Conservation (phyloP, 2,329 filamentous ascomycete genomes). For the Fusarium odoratissimum region DNA sequence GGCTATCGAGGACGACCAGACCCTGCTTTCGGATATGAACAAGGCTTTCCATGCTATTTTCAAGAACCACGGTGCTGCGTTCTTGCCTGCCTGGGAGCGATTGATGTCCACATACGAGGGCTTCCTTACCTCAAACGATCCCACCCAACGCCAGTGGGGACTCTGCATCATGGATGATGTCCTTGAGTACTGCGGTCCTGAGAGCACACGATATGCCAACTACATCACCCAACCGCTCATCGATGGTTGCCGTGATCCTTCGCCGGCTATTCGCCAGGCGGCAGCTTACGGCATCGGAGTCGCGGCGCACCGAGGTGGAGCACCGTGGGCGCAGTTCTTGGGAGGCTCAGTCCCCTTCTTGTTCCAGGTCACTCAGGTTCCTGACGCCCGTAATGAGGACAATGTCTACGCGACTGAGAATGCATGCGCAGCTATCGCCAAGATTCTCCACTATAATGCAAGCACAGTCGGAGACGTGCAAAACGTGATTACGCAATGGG, state of each 20-base stretch:
- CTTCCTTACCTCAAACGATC: conserved; percentile 83
- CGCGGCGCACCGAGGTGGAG: conserved; percentile 90
- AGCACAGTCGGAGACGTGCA: conserved; percentile 80
- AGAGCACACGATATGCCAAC: conserved; percentile 86
- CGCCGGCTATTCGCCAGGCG: conserved; percentile 93
- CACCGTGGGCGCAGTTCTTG: conserved; percentile 88
- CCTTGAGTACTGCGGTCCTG: conserved; percentile 91
- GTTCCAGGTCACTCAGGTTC: conserved; percentile 85
- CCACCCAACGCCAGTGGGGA: conserved; percentile 98
- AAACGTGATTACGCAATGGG: conserved; percentile 83
- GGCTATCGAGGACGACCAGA: conserved; percentile 97
- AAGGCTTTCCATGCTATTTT: conserved; percentile 99
- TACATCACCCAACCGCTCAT: conserved; percentile 90
- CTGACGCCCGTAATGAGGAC: conserved; percentile 87
- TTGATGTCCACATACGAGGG: conserved; percentile 86
- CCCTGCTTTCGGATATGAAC: conserved; percentile 98
- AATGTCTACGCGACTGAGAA: conserved; percentile 98
- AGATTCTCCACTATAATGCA: conserved; percentile 92
- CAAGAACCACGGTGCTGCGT: conserved; percentile 89
- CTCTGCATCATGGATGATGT: conserved; percentile 99
- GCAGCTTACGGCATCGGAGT: conserved; percentile 96
- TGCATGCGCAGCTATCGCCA: conserved; percentile 94
- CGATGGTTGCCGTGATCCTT: conserved; percentile 84
- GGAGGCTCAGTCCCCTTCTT: conserved; percentile 82
- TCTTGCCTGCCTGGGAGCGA: conserved; percentile 89